Evolutionary conservation across 2,329 filamentous ascomycete species (phyloP).

Genomic region (Cladosporium oxysporum): DNA sequence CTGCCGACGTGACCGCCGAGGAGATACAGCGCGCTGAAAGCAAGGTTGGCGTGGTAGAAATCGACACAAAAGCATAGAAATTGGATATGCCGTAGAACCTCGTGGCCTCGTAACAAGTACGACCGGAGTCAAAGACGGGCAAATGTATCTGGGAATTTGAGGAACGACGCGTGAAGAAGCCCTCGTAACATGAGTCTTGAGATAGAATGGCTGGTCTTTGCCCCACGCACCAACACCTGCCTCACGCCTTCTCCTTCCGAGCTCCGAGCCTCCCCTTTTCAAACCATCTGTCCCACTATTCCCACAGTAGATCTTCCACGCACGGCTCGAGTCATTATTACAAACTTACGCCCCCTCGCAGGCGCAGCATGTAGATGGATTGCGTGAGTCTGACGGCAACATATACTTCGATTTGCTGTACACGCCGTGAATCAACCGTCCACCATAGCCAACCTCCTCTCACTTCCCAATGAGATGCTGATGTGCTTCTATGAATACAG

Average conservation of each 20-base stretch:
- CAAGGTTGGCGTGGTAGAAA: background rate
- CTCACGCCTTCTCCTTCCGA: background rate
- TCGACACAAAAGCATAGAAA: background rate
- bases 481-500: background rate
- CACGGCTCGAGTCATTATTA: background rate
- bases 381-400: background rate
- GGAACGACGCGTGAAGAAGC: background rate
- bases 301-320: background rate
- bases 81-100: background rate
- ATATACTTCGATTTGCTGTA: background rate
- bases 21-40: background rate
- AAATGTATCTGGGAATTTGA: background rate
- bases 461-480: background rate
- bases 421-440: background rate
- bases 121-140: background rate
- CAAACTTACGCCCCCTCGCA: background rate
- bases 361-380: background rate
- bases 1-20: conserved; percentile 26
- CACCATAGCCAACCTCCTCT: background rate
- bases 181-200: background rate
- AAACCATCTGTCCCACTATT: background rate
- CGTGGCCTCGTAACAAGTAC: background rate
- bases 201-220: background rate
- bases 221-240: background rate
- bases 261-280: background rate